These are phyloP conservation scores for Sanghuangporus sanghuang DNA, from an alignment of 1,284 basidiomycete genomes.

Conservation along the genomic window DNA sequence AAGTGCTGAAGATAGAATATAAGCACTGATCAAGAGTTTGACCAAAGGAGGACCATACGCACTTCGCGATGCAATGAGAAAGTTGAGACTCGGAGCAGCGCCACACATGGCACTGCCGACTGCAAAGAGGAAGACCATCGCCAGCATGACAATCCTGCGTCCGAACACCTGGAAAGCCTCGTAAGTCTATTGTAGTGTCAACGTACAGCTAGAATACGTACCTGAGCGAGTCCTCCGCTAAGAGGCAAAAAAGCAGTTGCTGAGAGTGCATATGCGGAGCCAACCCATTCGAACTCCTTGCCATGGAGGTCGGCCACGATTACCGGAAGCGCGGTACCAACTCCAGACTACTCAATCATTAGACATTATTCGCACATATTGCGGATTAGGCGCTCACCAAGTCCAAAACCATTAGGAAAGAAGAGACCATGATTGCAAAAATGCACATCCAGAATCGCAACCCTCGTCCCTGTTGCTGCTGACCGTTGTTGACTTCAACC, in stretches of 20 bases:
- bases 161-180: conserved; percentile 25
- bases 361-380: neutral
- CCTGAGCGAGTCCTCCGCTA: conserved; percentile 21
- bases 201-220: neutral
- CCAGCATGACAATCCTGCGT: conserved; percentile 30
- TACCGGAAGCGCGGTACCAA: conserved; percentile 21
- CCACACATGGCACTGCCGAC: conserved; percentile 36
- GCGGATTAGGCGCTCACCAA: conserved; percentile 3
- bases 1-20: conserved; percentile 19
- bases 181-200: neutral
- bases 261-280: conserved; percentile 24
- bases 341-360: neutral
- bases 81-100: conserved; percentile 36
- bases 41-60: neutral
- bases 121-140: conserved; percentile 32
- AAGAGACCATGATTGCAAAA: conserved; percentile 6
- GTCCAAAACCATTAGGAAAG: conserved; percentile 16
- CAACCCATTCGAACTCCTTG: conserved; percentile 24
- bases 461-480: too few species aligned
- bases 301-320: conserved; percentile 23
- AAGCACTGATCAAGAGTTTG: neutral
- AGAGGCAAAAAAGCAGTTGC: conserved; percentile 23
- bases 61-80: conserved; percentile 37
- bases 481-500: too few species aligned
- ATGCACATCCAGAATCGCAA: too few species aligned